These are phyloP conservation scores for Globisporangium echinulatum DNA, from an alignment of 352 stramenopile species.

Conservation along the genomic window DNA sequence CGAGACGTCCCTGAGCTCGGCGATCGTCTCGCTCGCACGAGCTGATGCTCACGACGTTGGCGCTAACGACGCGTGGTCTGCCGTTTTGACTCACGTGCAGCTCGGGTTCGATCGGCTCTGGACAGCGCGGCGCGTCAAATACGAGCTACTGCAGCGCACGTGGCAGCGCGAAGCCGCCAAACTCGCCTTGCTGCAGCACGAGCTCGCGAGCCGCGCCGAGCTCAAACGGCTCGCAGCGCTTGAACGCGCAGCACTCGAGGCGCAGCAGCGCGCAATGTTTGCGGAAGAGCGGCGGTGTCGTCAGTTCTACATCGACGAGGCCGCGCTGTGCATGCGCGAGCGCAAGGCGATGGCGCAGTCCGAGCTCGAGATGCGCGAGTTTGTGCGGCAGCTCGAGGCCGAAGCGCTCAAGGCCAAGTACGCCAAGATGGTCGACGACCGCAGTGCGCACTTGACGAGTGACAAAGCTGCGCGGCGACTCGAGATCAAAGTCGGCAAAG, in stretches of 20 bases:
- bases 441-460: slow-evolving; percentile 32
- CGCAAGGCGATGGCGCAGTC: slow-evolving; percentile 55
- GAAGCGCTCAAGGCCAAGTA: slow-evolving; percentile 77
- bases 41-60: slow-evolving; percentile 1
- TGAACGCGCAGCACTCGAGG: slow-evolving; percentile 36
- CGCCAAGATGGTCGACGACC: slow-evolving; percentile 55
- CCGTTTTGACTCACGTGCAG: background rate
- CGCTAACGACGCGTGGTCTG: slow-evolving; percentile 1
- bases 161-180: slow-evolving; percentile 47
- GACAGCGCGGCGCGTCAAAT: slow-evolving; percentile 31
- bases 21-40: background rate
- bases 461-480: slow-evolving; percentile 61
- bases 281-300: slow-evolving; percentile 52
- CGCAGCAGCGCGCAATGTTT: slow-evolving; percentile 53
- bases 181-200: slow-evolving; percentile 32
- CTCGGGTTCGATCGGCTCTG: slow-evolving; percentile 40
- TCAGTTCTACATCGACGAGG: slow-evolving; percentile 66
- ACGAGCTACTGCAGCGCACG: slow-evolving; percentile 19
- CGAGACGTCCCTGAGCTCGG: background rate
- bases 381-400: slow-evolving; percentile 51
- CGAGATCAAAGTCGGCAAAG: slow-evolving; percentile 77
- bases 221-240: slow-evolving; percentile 39
- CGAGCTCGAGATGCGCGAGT: slow-evolving; percentile 67
- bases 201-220: slow-evolving; percentile 49
- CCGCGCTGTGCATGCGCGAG: slow-evolving; percentile 47